phyloP scores from a whole-genome alignment of 164 flowering plant species.

The Santalum album region DNA sequence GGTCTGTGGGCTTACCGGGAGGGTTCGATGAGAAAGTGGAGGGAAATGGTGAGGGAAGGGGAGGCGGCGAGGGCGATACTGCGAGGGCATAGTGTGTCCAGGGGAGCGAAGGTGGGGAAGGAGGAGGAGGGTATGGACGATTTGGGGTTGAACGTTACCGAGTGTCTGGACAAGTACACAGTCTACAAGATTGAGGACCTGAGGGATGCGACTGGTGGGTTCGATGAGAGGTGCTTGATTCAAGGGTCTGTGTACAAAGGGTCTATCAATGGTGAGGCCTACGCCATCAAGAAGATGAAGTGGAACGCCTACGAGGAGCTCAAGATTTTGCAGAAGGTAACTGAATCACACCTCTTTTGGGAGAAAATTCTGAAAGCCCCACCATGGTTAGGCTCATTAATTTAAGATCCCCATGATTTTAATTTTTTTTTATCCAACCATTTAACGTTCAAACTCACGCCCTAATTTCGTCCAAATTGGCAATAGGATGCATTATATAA shows the following conservation, averaged over 20 bases:
- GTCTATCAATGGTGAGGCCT: slow-evolving; percentile 39
- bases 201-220: slow-evolving; percentile 57
- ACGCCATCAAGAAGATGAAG: slow-evolving; percentile 90
- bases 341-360: too few relatives aligned
- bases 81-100: slow-evolving; percentile 4
- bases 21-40: slow-evolving; percentile 12
- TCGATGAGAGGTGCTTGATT: slow-evolving; percentile 43
- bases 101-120: slow-evolving; percentile 8
- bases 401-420: too few relatives aligned
- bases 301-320: slow-evolving; percentile 92
- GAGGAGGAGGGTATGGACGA: slow-evolving; percentile 23
- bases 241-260: slow-evolving; percentile 85
- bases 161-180: slow-evolving; percentile 78
- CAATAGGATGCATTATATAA: too few relatives aligned
- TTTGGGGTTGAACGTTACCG: slow-evolving; percentile 77
- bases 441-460: too few relatives aligned
- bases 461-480: too few relatives aligned
- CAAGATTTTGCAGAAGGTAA: slow-evolving; percentile 91
- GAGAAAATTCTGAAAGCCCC: too few relatives aligned
- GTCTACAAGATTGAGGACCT: slow-evolving; percentile 64
- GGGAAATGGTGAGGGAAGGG: slow-evolving; percentile 5
- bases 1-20: slow-evolving; percentile 31
- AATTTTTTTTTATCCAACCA: too few relatives aligned
- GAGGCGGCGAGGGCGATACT: slow-evolving; percentile 14
- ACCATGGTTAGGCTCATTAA: too few relatives aligned